Evolutionary conservation across 495 filamentous ascomycete species (phyloP), one percentile per base, ranked within the genome.

Genomic region (Pseudevernia furfuracea): DNA sequence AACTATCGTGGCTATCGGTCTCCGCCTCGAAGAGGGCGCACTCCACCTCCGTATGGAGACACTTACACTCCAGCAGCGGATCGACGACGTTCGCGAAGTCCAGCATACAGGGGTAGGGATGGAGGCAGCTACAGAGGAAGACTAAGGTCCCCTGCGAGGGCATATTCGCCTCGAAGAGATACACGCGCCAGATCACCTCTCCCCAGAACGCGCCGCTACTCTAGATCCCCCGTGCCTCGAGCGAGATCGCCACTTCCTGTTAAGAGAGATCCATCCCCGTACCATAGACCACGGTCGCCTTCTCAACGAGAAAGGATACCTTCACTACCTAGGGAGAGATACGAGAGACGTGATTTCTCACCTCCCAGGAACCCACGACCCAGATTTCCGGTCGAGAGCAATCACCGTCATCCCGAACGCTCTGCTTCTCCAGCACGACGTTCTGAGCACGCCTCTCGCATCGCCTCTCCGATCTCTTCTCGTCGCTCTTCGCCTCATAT

Each of bases 61-160:
- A 78, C 79, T n/a, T 83, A 80, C 74, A 75, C 78, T 43, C 79
- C 79, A n/a, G 69, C 73, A 41, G 60, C 72, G 37, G 78, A 78
- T 39, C 76, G 76, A 52, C 77, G 79, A 56, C 79, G 80, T 56
- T 77, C 80, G 46, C 73, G 79, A 59, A 83, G 78, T 28, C 79
- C 80, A 57, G 69, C 73, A 19, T 75, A 74, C 52, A 75, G 76
- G 34, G 72, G 66, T 17, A 76, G 79, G 74, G 75, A 64, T 61
- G 74, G 70, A 6, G 70, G 65, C 60, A 67, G 67, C 38, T 69
- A 73, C 36, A 78, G 77, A 57, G 63, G 59, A 6, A 74, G 80
- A 60, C 63, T 74, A 53, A 74, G 78, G 60, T 77, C 79, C 17
- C 73, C 73, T 28, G 70, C 74, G 19, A 73, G 80, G 66, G 69